A percentile compares a stretch with the other conserved stretches of the same genome.
Conservation (phyloP, 768 basidiomycete species). For the Saitozyma sp. region DNA sequence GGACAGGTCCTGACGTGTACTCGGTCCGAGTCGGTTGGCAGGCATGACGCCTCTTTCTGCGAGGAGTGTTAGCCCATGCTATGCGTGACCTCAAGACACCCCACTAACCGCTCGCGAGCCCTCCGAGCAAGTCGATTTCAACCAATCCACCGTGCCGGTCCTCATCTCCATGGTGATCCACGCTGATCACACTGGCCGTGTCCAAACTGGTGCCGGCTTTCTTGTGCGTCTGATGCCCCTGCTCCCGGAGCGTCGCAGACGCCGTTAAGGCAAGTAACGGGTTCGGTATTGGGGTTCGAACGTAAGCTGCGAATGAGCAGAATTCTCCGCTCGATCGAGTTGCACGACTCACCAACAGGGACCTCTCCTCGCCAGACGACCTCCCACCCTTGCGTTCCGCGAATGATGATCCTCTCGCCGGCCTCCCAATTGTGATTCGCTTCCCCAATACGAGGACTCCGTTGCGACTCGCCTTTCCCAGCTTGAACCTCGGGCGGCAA, state of each 20-base stretch:
- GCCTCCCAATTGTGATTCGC: conserved; percentile 49
- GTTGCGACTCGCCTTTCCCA: too few species aligned
- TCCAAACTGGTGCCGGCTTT: conserved; percentile 16
- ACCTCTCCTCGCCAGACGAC: conserved; percentile 74
- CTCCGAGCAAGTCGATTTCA: conserved; percentile 63
- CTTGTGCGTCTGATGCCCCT: conserved; percentile 13
- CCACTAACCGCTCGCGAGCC: conserved; percentile 64
- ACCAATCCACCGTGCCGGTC: conserved; percentile 55
- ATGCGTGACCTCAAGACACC: not conserved
- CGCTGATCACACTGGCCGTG: conserved; percentile 43
- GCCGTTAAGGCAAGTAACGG: conserved; percentile 81
- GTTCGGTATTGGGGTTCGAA: conserved; percentile 67
- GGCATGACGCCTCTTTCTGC: conserved; percentile 57
- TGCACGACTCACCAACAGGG: conserved; percentile 69
- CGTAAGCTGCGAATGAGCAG: conserved; percentile 61
- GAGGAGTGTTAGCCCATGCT: not conserved
- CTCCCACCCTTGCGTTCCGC: conserved; percentile 71
- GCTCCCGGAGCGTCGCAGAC: conserved; percentile 80
- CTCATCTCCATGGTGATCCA: conserved; percentile 54
- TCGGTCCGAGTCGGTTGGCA: conserved; percentile 68
- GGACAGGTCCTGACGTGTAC: conserved; percentile 68
- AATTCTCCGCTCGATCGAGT: not conserved
- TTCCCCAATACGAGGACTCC: conserved; percentile 53
- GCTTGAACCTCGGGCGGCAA: conserved; percentile 60
- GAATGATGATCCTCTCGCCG: conserved; percentile 58